These are phyloP conservation scores for Phanerodontia chrysosporium DNA, from an alignment of 768 basidiomycete genomes.

Conservation along the genomic window DNA sequence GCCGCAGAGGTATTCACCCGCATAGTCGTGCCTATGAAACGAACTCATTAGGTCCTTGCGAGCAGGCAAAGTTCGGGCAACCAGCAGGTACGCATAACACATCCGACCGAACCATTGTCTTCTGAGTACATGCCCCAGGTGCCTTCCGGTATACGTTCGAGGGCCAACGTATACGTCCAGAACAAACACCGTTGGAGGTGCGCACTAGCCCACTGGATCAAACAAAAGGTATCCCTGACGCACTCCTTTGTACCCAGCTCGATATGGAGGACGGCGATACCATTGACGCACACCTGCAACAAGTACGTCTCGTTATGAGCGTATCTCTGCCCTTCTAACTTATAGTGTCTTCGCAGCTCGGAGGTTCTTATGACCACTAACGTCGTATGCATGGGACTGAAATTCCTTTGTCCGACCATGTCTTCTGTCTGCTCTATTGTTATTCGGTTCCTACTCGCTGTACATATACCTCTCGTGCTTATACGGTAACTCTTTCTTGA, in stretches of 20 bases:
- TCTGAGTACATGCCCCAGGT: neutral
- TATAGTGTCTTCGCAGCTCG: neutral
- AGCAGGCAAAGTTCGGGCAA: neutral
- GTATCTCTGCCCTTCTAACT: neutral
- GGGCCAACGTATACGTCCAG: neutral
- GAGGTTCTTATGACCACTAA: neutral
- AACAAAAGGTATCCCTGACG: neutral
- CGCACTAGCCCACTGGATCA: neutral
- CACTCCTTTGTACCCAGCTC: neutral
- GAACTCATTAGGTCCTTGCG: neutral
- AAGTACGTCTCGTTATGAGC: neutral
- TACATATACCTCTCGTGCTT: neutral
- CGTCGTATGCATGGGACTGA: too few relatives aligned
- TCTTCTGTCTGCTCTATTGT: neutral
- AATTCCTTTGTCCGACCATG: neutral
- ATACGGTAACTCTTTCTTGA: neutral
- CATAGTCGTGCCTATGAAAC: neutral
- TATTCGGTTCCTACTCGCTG: neutral
- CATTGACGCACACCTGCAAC: constrained; percentile 3
- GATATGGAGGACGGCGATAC: constrained; percentile 6
- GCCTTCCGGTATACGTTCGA: constrained; percentile 1
- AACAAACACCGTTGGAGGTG: constrained; percentile 4
- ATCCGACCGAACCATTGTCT: neutral
- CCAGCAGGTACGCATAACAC: neutral
- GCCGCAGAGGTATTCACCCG: neutral